phyloP scores from a whole-genome alignment of 2,329 filamentous ascomycete species.

The Talaromyces albobiverticillius region DNA sequence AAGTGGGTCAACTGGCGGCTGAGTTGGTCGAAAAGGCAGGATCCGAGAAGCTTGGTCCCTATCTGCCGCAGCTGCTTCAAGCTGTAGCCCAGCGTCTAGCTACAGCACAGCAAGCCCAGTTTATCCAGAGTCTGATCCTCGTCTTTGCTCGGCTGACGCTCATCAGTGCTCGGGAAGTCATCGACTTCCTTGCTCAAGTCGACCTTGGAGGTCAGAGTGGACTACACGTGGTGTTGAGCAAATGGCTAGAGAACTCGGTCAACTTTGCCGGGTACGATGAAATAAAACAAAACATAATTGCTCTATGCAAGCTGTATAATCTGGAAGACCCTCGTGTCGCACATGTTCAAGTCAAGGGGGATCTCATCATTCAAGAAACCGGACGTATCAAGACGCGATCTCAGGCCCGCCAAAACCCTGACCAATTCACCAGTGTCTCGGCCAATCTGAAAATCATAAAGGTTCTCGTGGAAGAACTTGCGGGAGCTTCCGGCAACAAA shows the following conservation, averaged over 20 bases:
- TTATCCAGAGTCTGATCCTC: constrained; percentile 93
- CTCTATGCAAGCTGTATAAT: constrained; percentile 84
- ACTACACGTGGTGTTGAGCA: constrained; percentile 82
- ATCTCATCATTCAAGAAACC: constrained; percentile 76
- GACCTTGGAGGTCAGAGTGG: constrained; percentile 73
- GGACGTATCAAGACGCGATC: constrained; percentile 92
- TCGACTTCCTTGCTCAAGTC: constrained; percentile 84
- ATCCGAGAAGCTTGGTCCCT: constrained; percentile 84
- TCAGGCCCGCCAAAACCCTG: constrained; percentile 81
- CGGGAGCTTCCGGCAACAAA: constrained; percentile 67
- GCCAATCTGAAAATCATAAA: constrained; percentile 95
- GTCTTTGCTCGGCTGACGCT: constrained; percentile 91
- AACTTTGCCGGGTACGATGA: constrained; percentile 98
- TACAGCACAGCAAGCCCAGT: constrained; percentile 77
- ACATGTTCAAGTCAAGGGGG: constrained; percentile 83
- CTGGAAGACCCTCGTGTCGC: constrained; percentile 77
- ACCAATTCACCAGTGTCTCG: constrained; percentile 82
- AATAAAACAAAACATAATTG: constrained; percentile 93
- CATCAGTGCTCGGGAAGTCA: constrained; percentile 79
- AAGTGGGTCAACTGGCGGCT: constrained; percentile 90
- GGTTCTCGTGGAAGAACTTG: constrained; percentile 86
- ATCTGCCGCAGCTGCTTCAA: constrained; percentile 79
- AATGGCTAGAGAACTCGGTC: constrained; percentile 96
- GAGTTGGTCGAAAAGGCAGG: constrained; percentile 95
- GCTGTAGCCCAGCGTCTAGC: constrained; percentile 84